Evolutionary conservation across 345 rosid species (phyloP).

Genomic region (Chamaenerion angustifolium): DNA sequence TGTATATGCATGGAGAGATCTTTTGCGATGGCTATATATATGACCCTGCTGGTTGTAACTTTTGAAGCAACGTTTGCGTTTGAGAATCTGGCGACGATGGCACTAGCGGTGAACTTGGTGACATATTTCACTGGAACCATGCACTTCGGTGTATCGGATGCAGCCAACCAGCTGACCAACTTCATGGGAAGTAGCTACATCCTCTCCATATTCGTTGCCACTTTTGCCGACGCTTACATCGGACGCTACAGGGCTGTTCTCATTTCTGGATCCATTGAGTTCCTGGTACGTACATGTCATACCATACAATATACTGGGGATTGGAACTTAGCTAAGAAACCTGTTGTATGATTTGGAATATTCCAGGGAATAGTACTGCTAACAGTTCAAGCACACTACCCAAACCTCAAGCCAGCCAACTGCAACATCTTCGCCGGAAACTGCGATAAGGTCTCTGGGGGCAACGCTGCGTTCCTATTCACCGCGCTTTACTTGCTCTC

Average conservation of each 20-base stretch:
- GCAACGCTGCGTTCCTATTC: slow-evolving; percentile 27
- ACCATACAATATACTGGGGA: too few relatives aligned
- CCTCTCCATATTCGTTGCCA: slow-evolving; percentile 27
- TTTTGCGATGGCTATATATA: too few relatives aligned
- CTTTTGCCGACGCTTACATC: slow-evolving; percentile 29
- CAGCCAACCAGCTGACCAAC: slow-evolving; percentile 47
- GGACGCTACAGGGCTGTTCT: slow-evolving; percentile 36
- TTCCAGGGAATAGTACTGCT: slow-evolving; percentile 32
- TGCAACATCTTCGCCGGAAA: slow-evolving; percentile 25
- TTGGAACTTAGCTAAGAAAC: too few relatives aligned
- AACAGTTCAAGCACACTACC: slow-evolving; percentile 37
- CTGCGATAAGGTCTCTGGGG: slow-evolving; percentile 27
- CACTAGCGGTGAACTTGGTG: slow-evolving; percentile 36
- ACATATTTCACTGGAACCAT: slow-evolving; percentile 32
- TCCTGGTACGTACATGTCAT: slow-evolving; percentile 19
- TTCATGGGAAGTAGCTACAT: slow-evolving; percentile 32
- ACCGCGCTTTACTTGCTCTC: slow-evolving; percentile 33
- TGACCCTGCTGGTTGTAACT: neutral
- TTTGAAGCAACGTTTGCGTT: slow-evolving; percentile 26
- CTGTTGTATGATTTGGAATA: neutral
- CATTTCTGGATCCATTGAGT: slow-evolving; percentile 32
- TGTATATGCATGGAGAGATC: too few relatives aligned
- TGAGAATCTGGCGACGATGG: slow-evolving; percentile 29
- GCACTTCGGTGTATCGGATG: slow-evolving; percentile 42
- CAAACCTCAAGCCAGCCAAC: slow-evolving; percentile 27